Base-by-base conservation (phyloP, 139 green algal species). In the Volvox reticuliferus region DNA sequence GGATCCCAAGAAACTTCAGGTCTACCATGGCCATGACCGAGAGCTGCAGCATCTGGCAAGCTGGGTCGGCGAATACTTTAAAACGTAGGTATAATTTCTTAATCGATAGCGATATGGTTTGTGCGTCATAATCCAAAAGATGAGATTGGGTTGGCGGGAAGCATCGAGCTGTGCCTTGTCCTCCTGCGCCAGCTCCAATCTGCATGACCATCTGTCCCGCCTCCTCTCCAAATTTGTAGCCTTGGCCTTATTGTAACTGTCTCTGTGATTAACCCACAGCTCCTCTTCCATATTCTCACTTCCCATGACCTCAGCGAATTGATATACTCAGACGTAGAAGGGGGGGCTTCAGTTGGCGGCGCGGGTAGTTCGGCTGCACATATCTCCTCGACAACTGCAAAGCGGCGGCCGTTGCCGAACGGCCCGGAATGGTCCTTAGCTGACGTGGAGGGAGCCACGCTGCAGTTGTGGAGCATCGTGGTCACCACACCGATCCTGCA, bases 381-480 rank as follows among this genome's bases (percentile, higher is more conserved):
- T 30, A 35, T 2, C 71, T 79, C 71, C 71, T 79, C 71, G 71
- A 35, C 71, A 1, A 79, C 71, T 33, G 76, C 32, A 16, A 84
- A 67, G 36, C 82, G 82, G 71, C 50, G 44, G 30, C 71, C 71
- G 50, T 32, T 80, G 86, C 71, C 73, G 0, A 18, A 36, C 12
- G 71, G 33, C 37, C 50, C 73, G 21, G 86, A 84, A 69, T 90
- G 86, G 86, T 65, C 50, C 1, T 14, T 89, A 22, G 86, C 71
- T 13, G 86, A 90, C 22, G 86, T 90, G 71, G 86, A 90, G 86
- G 86, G 86, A 13, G 86, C 86, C n/a, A 90, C 73, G 30, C 21
- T 90, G 86, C 55, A 62, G 69, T 50, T 82, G 36, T 89, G 69
- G 84, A n/a, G 3, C 69, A 82, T 89, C 37, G 22, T 89, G 19